phyloP scores from a whole-genome alignment of 2,329 filamentous ascomycete genomes.

The Monilinia laxa region DNA sequence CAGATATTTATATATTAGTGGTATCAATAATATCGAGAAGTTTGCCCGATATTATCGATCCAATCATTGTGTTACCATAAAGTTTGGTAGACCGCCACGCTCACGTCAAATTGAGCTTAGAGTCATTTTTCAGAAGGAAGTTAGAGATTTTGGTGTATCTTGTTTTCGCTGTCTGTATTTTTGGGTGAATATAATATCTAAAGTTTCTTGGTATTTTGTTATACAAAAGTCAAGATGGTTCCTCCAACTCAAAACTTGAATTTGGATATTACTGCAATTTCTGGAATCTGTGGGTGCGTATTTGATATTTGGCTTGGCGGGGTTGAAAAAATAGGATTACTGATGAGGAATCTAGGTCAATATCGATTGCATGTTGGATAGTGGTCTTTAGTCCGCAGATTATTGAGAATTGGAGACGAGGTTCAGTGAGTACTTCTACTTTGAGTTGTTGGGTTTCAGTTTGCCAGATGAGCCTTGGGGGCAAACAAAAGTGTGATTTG shows the following conservation, averaged over 20 bases:
- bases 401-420: constrained; percentile 85
- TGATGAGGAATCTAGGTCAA: constrained; percentile 58
- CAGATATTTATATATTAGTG: not conserved
- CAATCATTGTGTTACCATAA: not conserved
- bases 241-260: constrained; percentile 57
- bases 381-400: constrained; percentile 98
- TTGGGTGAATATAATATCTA: not conserved
- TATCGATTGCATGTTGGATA: constrained; percentile 94
- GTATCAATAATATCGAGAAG: constrained; percentile 5
- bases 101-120: not conserved
- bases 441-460: not conserved
- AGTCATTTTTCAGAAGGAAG: not conserved
- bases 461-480: not conserved
- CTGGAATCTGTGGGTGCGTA: constrained; percentile 80
- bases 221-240: constrained; percentile 37
- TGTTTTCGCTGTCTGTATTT: not conserved
- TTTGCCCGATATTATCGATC: not conserved
- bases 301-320: not conserved
- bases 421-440: constrained; percentile 49
- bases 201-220: not conserved
- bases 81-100: constrained; percentile 13
- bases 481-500: not conserved
- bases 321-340: not conserved
- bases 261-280: constrained; percentile 85
- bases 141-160: not conserved